Base-by-base conservation (phyloP, 1,139 yeast species). In the Scheffersomyces quercinus region DNA sequence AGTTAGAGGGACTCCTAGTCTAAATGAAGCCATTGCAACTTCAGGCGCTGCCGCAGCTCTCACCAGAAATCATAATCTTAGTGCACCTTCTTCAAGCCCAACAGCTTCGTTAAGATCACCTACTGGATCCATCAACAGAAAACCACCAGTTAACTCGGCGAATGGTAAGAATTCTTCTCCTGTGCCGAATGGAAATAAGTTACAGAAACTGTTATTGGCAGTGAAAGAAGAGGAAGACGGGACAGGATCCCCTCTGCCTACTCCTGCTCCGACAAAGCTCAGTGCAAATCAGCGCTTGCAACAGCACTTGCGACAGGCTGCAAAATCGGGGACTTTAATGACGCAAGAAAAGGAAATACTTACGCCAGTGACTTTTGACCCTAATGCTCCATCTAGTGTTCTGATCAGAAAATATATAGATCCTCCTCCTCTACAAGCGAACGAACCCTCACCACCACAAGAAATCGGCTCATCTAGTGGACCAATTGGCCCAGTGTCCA, bases 241-340 rank as follows among this genome's bases (percentile, higher is more conserved):
- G 36, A 7, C 42, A 39, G 41, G 35, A n/a, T 30, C 48, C 3
- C 28, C 45, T 39, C 45, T 9, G 40, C 35, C 24, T 11, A 43
- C 40, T 8, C 35, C 35, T 14, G 13, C 34, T 24, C 15, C 41
- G 7, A 31, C 13, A 6, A 54, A 51, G 40, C 51, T 71, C 24
- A 64, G 70, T 10, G 78, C 79, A 4, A 64, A 65, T 36, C 77
- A 73, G 47, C 53, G 76, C 43, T 62, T 73, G 28, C 76, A 72
- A 47, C 67, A 62, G 36, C 77, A 72, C 49, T 54, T 74, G 35
- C 56, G 67, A 39, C 65, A 68, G 45, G 78, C 75, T 1, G 67
- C 77, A 1, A 68, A 60, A 49, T 53, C 68, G 3, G 79, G 79
- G 0, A 38, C 67, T 0, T 57, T 74, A 35, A 57, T 68, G 58